Evolutionary conservation across 148 eudicot genomes (phyloP).

Genomic region (Polygonum aviculare): DNA sequence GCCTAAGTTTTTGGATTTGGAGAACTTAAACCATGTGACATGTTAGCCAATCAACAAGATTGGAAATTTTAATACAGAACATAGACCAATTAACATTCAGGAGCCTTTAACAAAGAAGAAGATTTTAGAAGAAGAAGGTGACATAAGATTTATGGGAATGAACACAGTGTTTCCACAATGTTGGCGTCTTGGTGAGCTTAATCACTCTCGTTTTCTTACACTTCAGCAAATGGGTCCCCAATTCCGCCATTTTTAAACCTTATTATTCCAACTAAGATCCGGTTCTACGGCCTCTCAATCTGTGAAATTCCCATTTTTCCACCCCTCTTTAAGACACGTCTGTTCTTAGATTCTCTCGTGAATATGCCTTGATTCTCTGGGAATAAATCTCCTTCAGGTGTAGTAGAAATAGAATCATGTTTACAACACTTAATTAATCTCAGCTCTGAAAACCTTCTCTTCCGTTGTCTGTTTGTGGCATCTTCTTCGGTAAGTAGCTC

Average conservation of each 20-base stretch:
- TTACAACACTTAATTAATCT: background rate
- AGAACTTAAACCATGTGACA: background rate
- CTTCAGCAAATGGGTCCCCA: background rate
- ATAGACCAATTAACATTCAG: background rate
- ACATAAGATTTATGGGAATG: conserved; percentile 6
- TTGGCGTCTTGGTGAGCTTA: background rate
- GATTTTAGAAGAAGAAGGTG: background rate
- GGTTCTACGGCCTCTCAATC: background rate
- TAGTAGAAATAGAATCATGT: background rate
- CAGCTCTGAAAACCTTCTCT: background rate
- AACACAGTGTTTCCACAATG: background rate
- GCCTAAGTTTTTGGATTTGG: background rate
- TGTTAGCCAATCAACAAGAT: background rate
- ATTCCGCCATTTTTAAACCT: background rate
- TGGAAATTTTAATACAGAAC: background rate
- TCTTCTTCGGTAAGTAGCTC: background rate
- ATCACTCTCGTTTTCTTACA: background rate
- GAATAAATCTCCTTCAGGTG: background rate
- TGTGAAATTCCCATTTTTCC: background rate
- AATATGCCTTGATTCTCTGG: background rate
- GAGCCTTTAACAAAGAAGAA: background rate
- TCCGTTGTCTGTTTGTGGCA: conserved; percentile 2
- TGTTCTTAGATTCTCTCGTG: background rate
- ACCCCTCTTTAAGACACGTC: background rate
- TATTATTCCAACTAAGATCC: background rate